Base-by-base conservation (phyloP, 352 stramenopile genomes). In the Phytophthora pini region DNA sequence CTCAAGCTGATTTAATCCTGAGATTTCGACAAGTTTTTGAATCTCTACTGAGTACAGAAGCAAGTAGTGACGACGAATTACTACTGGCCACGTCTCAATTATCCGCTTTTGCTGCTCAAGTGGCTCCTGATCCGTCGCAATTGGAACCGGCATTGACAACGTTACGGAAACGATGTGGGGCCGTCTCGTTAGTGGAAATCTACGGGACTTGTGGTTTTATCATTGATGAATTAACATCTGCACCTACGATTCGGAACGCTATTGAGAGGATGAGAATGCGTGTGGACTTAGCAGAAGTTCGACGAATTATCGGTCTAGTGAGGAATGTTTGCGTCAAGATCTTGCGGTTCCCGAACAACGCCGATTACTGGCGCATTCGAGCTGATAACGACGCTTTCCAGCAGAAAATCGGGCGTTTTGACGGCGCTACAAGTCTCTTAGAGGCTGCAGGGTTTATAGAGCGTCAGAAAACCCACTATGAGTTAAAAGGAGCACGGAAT, bases 291-390 rank as follows among this genome's bases (percentile, higher is more conserved):
- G 53, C 63, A 2, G 80, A 88, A 20, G 78, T 89, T 4, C 78
- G 84, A 11, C 71, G 82, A 0, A 78, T 92, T 11, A 76, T 92
- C 20, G 57, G 59, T 1, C 46, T 90, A 1, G 56, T 88, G 2
- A 61, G 78, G 3, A 90, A 73, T 39, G 64, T 92, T 6, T 90
- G 81, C 38, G 55, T 90, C 1, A 90, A 92, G 61, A 74, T 92
- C 3, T 55, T 92, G 27, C 76, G 81, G 4, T 92, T 88, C 46
- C 84, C 84, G 2, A 83, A 92, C 49, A 89, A 92, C 27, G 67
- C 79, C 2, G 81, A 89, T 29, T 92, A 92, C 51, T 92, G 84
- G 84, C 63, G 84, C 5, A 63, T 92, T 34, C 84, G 84, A 27
- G 70, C 69, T 0, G 79, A 90, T 46, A 89, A 63, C 10, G 11